Conservation (phyloP, 441 rosid genomes). For the Viola pubescens region DNA sequence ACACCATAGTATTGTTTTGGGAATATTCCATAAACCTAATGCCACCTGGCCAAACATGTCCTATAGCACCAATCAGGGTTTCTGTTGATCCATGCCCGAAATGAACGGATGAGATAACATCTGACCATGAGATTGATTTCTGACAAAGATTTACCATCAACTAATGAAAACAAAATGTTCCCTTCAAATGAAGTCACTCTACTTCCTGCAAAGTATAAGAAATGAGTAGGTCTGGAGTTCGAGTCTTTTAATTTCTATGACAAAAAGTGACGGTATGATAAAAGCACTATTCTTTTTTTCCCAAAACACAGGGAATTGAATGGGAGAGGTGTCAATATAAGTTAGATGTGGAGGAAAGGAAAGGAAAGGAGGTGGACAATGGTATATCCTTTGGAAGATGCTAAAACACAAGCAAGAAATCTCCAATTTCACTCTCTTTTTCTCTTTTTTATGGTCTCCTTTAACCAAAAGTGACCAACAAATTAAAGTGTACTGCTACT, state of each 20-base stretch:
- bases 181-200: too few relatives aligned
- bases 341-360: background rate
- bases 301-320: background rate
- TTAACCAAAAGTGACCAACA: constrained; percentile 20
- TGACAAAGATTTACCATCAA: too few relatives aligned
- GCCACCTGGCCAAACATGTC: background rate
- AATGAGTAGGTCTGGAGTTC: background rate
- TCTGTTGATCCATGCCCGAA: too few relatives aligned
- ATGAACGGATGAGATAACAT: too few relatives aligned
- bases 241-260: background rate
- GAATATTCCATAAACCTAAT: background rate
- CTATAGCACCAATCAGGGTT: background rate
- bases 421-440: constrained; percentile 15
- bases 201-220: background rate
- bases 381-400: constrained; percentile 57
- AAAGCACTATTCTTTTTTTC: background rate
- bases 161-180: too few relatives aligned
- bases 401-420: constrained; percentile 20
- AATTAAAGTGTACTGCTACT: constrained; percentile 1
- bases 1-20: background rate
- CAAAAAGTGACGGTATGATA: background rate
- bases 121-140: too few relatives aligned
- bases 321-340: constrained; percentile 12
- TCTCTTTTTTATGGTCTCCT: constrained; percentile 2
- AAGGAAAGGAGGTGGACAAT: constrained; percentile 17